Conservation (phyloP, 1,284 basidiomycete species). For the Mycosarcoma maydis region DNA sequence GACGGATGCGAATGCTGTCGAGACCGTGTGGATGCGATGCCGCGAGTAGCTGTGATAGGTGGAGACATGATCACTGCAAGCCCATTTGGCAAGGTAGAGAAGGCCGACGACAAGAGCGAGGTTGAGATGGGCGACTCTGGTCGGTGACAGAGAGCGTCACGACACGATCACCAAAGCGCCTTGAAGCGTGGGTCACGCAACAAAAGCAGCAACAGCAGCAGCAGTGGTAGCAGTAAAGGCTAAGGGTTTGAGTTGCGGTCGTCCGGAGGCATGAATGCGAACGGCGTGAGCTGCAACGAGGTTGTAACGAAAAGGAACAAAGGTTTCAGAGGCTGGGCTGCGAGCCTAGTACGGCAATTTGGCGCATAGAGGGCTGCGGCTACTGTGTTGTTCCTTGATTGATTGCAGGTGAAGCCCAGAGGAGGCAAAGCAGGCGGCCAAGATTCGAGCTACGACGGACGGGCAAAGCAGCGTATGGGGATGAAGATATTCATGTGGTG, state of each 20-base stretch:
- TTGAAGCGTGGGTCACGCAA: constrained; percentile 1
- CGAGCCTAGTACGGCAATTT: too few species aligned
- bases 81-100: neutral
- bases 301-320: neutral
- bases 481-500: too few species aligned
- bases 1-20: constrained; percentile 4
- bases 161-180: neutral
- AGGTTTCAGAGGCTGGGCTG: too few species aligned
- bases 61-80: constrained; percentile 19
- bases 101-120: neutral
- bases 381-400: too few species aligned
- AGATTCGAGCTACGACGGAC: neutral
- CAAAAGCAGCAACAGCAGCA: constrained; percentile 1
- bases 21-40: constrained; percentile 1
- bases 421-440: too few species aligned
- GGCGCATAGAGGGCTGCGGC: too few species aligned
- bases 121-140: too few species aligned
- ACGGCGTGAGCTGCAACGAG: neutral
- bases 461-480: too few species aligned
- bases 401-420: too few species aligned
- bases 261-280: neutral
- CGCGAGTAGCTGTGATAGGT: constrained; percentile 13
- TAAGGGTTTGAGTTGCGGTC: neutral
- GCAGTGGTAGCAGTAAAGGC: constrained; percentile 1
- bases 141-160: too few species aligned